Conservation (phyloP, 306 rosid species). For the Cyamopsis tetragonoloba region DNA sequence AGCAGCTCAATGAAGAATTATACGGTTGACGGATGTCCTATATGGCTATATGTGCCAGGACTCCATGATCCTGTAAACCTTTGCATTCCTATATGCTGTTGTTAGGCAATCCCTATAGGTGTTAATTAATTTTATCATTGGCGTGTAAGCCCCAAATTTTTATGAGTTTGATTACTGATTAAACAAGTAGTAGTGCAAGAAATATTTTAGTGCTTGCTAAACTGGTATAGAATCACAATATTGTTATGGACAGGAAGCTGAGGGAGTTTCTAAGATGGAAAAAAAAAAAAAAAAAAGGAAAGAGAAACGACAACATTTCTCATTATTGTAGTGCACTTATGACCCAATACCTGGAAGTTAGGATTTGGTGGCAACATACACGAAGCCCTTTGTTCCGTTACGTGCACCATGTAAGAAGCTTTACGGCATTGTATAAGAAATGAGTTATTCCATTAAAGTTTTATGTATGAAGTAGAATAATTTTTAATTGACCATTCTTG, state of each 20-base stretch:
- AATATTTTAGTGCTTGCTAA: slow-evolving; percentile 10
- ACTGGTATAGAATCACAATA: slow-evolving; percentile 14
- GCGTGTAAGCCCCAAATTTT: background rate
- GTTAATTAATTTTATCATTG: background rate
- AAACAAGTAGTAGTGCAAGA: slow-evolving; percentile 16
- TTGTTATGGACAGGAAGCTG: slow-evolving; percentile 2
- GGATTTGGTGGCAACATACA: slow-evolving; percentile 15
- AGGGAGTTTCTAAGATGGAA: background rate
- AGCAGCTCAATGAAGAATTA: slow-evolving; percentile 24
- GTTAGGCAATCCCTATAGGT: slow-evolving; percentile 9
- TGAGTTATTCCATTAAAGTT: slow-evolving; percentile 3
- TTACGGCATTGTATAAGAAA: slow-evolving; percentile 22
- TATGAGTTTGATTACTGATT: slow-evolving; percentile 19
- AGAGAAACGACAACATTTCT: background rate
- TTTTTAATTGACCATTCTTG: background rate
- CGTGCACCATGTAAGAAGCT: background rate
- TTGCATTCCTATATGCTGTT: slow-evolving; percentile 17
- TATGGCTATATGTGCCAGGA: slow-evolving; percentile 12
- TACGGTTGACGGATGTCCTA: slow-evolving; percentile 20
- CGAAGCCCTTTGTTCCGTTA: slow-evolving; percentile 8
- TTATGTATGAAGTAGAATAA: background rate
- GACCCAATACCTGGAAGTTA: slow-evolving; percentile 2
- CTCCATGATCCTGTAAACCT: slow-evolving; percentile 22
- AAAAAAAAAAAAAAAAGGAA: background rate
- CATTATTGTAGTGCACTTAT: background rate